Base-by-base conservation (phyloP, 2,329 filamentous ascomycete genomes). In the Scopulariopsis brevicaulis region DNA sequence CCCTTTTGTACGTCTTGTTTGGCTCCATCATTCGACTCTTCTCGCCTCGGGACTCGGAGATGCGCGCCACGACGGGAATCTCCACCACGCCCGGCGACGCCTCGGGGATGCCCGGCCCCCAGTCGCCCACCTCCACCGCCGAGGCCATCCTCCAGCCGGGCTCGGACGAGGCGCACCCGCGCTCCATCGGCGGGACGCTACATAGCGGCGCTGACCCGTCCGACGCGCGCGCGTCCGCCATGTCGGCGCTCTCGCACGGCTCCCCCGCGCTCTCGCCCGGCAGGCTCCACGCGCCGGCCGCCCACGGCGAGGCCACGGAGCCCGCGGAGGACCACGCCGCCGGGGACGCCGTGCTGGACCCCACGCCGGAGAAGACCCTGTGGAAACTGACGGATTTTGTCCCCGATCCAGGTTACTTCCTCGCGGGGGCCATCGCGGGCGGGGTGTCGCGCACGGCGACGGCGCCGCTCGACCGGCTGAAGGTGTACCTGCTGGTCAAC, bases 401-500 rank as follows among this genome's bases (percentile, higher is more conserved):
- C 72, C 89, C 89, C 72, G 83, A 90, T 84, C 81, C 87, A 96
- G 94, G 94, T 81, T 99, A 97, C 76, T 99, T 97, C 74, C 74
- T 96, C 75, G 94, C 94, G 71, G 94, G 94, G 78, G 94, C 91
- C 72, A 79, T 96, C 70, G 91, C 93, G 70, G 94, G 94, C 70
- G 93, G 91, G 71, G 86, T 96, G 66, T 97, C 93, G 69, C 87
- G 94, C 69, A 97, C 94, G 69, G 88, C 90, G 62, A 99, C 94
- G 64, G 94, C 94, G 60, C 94, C 94, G 60, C 85, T 99, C 72
- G 94, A 99, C 75, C 90, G 94, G 65, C 79, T 99, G 60, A 97
- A 97, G 76, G 94, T 99, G 63, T 97, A 96, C 71, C 83, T 99
- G 57, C 94, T 99, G 66, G 93, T 96, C 57, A 93, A 95, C 72